These are phyloP conservation scores for Agaricus blazei DNA, from an alignment of 768 basidiomycete species.

Conservation along the genomic window DNA sequence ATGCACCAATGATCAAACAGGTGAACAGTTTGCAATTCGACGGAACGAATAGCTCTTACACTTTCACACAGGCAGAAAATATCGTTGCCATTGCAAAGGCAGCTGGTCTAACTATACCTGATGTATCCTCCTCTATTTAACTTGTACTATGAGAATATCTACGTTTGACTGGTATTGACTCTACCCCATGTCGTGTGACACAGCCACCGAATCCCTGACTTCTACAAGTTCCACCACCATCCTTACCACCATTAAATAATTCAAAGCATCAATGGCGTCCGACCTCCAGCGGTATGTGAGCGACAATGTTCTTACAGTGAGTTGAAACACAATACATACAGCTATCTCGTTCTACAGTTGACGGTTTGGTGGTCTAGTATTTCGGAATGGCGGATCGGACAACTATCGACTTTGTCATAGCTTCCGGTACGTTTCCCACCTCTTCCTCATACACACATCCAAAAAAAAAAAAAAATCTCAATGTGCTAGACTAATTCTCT, in stretches of 20 bases:
- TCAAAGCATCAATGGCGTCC: constrained; percentile 3
- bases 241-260: neutral
- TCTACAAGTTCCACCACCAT: neutral
- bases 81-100: constrained; percentile 46
- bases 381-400: constrained; percentile 82
- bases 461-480: neutral
- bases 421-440: constrained; percentile 55
- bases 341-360: neutral
- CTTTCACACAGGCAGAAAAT: constrained; percentile 31
- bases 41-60: neutral
- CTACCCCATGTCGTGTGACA: neutral
- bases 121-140: constrained; percentile 20
- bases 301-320: constrained; percentile 69
- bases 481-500: neutral
- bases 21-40: constrained; percentile 23
- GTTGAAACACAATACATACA: constrained; percentile 17
- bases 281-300: constrained; percentile 65
- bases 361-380: constrained; percentile 38
- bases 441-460: neutral
- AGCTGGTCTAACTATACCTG: constrained; percentile 52
- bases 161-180: neutral
- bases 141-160: neutral
- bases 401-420: constrained; percentile 83
- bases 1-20: constrained; percentile 89
- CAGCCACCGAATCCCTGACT: constrained; percentile 4